Evolutionary conservation across 495 filamentous ascomycete genomes (phyloP).

Genomic region (Aspergillus wentii): DNA sequence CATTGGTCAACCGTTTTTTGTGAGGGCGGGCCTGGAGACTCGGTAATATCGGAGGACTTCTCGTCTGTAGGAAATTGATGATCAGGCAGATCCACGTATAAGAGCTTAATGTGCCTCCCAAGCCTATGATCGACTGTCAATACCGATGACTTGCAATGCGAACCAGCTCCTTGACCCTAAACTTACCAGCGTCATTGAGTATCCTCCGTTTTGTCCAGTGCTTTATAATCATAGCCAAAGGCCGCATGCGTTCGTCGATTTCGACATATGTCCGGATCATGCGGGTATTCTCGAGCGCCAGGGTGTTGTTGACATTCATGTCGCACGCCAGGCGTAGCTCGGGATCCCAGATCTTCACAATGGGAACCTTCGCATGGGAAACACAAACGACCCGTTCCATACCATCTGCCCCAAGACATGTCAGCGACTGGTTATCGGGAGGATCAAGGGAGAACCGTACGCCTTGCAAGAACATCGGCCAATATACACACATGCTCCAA

Average conservation of each 20-base stretch:
- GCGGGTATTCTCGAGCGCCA: constrained; percentile 91
- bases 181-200: constrained; percentile 90
- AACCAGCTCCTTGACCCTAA: not conserved
- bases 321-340: constrained; percentile 88
- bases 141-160: not conserved
- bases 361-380: constrained; percentile 90
- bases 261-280: constrained; percentile 98
- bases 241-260: constrained; percentile 85
- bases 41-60: constrained; percentile 82
- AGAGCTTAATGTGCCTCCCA: constrained; percentile 92
- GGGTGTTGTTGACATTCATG: constrained; percentile 97
- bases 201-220: constrained; percentile 92
- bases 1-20: constrained; percentile 50
- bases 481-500: constrained; percentile 84
- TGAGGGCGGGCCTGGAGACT: constrained; percentile 75
- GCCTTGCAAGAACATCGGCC: constrained; percentile 74
- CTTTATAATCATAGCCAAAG: constrained; percentile 92
- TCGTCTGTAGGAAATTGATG: constrained; percentile 89
- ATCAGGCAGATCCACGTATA: constrained; percentile 99
- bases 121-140: constrained; percentile 49
- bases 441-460: constrained; percentile 47
- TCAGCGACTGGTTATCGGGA: constrained; percentile 4
- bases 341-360: constrained; percentile 98
- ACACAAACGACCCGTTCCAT: constrained; percentile 96
- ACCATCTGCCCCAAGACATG: constrained; percentile 57